Base-by-base conservation (phyloP, 1,284 basidiomycete genomes). In the Boletellus sp. region DNA sequence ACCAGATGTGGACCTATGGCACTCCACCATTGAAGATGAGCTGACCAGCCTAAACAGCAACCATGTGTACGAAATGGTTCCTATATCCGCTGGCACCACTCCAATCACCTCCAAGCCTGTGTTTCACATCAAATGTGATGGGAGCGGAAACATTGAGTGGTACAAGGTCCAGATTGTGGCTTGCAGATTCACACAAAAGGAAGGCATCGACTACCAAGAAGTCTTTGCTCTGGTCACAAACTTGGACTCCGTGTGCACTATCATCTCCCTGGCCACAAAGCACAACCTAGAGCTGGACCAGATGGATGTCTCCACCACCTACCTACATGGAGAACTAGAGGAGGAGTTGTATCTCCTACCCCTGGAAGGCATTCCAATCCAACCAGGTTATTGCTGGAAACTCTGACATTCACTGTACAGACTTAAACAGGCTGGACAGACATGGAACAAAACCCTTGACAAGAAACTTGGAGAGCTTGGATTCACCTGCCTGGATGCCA, bases 361-460 rank as follows among this genome's bases (percentile, higher is more conserved):
- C n/a, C 24, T 8, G 6, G 16, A 16, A n/a, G 16, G 38, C 0
- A 11, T 51, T 18, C 21, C 33, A 0, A 51, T 51, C 12, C 42
- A 39, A 36, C 30, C 38, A 0, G 21, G 33, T 6, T 21, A 55
- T 1, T 53, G 51, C 4, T 53, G 50, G 44, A 26, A 22, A 6
- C 44, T 54, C 28, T 5, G 4, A 16, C 2, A 1, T 5, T 54
- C 42, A 11, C 1, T 55, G 0, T 55, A n/a, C n/a, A n/a, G 53
- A 11, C 44, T 55, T 0, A 55, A 55, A 7, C 48, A 52, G 32
- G 51, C 41, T 0, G 19, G 42, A n/a, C 10, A 10, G 11, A 48
- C 51, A 7, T 52, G 42, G 47, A 48, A 52, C 15, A 48, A 44
- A 13, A 48, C 41, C 5, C 8, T 52, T 4, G 42, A 52, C 33